A percentile compares a stretch with the other conserved stretches of the same genome.
Evolutionary conservation across 441 rosid genomes (phyloP).

Genomic region (Rhodomyrtus psidioides): DNA sequence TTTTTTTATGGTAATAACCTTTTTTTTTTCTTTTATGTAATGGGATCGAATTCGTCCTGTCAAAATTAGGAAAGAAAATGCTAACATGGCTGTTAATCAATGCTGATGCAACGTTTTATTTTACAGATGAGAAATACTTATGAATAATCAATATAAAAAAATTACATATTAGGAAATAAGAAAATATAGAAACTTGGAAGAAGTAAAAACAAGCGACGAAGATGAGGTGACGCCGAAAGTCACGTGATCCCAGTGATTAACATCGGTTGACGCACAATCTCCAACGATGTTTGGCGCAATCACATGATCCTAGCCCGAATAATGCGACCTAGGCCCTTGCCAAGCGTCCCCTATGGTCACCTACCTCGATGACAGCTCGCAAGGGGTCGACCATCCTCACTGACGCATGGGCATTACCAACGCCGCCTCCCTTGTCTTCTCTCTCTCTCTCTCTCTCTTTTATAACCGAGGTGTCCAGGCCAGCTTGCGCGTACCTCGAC

Average conservation of each 20-base stretch:
- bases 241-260: too few species aligned
- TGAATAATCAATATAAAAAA: neutral
- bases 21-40: too few species aligned
- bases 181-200: neutral
- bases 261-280: too few species aligned
- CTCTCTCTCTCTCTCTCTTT: rapidly evolving
- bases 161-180: neutral
- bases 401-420: rapidly evolving
- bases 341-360: neutral
- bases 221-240: too few species aligned
- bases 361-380: neutral
- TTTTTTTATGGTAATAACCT: too few species aligned
- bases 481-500: too few species aligned
- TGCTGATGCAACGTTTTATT: too few species aligned
- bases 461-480: too few species aligned
- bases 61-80: too few species aligned
- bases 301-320: neutral
- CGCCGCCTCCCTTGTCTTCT: neutral
- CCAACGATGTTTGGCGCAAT: neutral
- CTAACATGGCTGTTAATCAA: neutral
- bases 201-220: too few species aligned
- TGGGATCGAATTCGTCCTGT: too few species aligned
- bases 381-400: rapidly evolving
- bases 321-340: neutral
- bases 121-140: neutral